These are phyloP conservation scores for Sicyos edulis DNA, from an alignment of 306 rosid genomes.

Conservation along the genomic window DNA sequence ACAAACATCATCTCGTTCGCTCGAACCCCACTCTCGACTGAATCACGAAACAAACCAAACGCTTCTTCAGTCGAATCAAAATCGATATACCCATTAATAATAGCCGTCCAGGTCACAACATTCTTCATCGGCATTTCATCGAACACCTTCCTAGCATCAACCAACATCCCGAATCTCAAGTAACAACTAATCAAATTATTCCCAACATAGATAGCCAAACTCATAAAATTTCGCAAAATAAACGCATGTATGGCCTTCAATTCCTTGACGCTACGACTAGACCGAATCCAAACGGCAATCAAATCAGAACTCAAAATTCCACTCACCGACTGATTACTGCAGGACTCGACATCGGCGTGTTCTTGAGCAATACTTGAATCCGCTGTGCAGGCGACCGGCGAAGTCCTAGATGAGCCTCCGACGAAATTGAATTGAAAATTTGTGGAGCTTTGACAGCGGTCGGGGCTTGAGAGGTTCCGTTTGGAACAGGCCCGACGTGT, in stretches of 20 bases:
- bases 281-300: conserved; percentile 62
- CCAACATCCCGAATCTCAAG: too few relatives aligned
- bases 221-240: conserved; percentile 35
- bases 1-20: conserved; percentile 70
- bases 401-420: conserved; percentile 8
- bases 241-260: conserved; percentile 53
- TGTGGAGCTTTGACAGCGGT: background rate
- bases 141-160: conserved; percentile 57
- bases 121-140: conserved; percentile 54
- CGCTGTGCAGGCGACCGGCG: background rate
- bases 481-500: conserved; percentile 19
- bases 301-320: conserved; percentile 34
- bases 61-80: conserved; percentile 60
- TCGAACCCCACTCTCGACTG: conserved; percentile 37
- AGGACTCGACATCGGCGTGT: conserved; percentile 26
- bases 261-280: conserved; percentile 43
- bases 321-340: conserved; percentile 15
- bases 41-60: conserved; percentile 44
- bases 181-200: conserved; percentile 52
- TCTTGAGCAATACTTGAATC: conserved; percentile 11
- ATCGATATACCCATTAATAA: conserved; percentile 63
- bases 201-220: conserved; percentile 40
- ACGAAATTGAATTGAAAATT: conserved; percentile 10
- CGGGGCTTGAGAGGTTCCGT: background rate
- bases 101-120: conserved; percentile 83